These are phyloP conservation scores for Lagenidium sp. DNA, from an alignment of 352 stramenopile genomes.

Conservation along the genomic window DNA sequence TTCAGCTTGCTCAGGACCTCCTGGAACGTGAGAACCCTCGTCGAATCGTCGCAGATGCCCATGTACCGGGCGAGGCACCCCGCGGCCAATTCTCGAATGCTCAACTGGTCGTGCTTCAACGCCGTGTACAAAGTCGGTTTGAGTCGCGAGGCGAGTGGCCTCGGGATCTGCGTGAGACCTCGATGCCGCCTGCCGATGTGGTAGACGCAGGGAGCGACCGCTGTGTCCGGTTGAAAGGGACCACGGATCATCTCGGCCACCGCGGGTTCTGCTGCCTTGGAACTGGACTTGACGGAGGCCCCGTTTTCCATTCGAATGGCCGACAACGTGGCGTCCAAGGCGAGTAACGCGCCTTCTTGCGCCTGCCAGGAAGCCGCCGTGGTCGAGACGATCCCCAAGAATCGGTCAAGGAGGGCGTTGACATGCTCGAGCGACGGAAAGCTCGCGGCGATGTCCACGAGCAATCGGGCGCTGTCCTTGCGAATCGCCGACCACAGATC, in stretches of 20 bases:
- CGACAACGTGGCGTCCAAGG: slow-evolving; percentile 24
- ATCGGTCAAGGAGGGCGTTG: slow-evolving; percentile 28
- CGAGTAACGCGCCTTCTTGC: slow-evolving; percentile 35
- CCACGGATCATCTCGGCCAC: slow-evolving; percentile 5
- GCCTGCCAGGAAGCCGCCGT: slow-evolving; percentile 24
- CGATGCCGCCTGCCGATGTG: slow-evolving; percentile 17
- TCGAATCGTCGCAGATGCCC: slow-evolving; percentile 40
- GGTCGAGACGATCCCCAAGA: slow-evolving; percentile 31
- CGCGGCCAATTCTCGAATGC: slow-evolving; percentile 39
- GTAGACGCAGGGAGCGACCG: slow-evolving; percentile 8
- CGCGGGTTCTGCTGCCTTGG: background rate
- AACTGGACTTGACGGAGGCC: background rate
- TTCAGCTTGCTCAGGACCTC: slow-evolving; percentile 75
- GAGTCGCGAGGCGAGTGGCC: slow-evolving; percentile 21
- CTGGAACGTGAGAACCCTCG: slow-evolving; percentile 46
- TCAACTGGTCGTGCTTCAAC: slow-evolving; percentile 47
- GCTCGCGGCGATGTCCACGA: slow-evolving; percentile 14
- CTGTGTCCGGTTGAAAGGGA: background rate
- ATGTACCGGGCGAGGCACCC: slow-evolving; percentile 35
- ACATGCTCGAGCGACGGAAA: slow-evolving; percentile 20
- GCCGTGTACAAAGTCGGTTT: slow-evolving; percentile 45
- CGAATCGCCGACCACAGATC: slow-evolving; percentile 69
- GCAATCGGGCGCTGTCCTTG: slow-evolving; percentile 26
- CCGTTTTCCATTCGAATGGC: slow-evolving; percentile 15
- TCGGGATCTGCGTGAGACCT: slow-evolving; percentile 12